Percentiles rank a stretch among this genome's conserved stretches.
phyloP scores from a whole-genome alignment of 1,284 basidiomycete genomes.

The Retiboletus flavoniger region DNA sequence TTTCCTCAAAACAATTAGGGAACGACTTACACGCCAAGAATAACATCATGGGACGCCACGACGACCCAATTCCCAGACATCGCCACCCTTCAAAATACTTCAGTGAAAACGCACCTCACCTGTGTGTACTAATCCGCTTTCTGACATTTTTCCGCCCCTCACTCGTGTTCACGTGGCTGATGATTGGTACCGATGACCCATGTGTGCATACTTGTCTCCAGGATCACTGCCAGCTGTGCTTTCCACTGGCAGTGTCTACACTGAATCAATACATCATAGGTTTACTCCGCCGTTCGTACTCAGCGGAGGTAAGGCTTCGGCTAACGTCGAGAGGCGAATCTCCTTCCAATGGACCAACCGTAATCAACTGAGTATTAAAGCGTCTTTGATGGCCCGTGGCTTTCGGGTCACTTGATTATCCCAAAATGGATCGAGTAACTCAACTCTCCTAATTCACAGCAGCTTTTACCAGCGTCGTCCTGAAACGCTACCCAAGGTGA shows the following conservation, averaged over 20 bases:
- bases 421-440: not conserved
- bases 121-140: not conserved
- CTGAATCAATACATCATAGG: not conserved
- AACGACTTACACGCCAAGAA: conserved; percentile 3
- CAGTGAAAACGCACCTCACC: not conserved
- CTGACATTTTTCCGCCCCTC: not conserved
- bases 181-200: not conserved
- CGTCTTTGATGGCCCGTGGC: not conserved
- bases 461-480: not conserved
- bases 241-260: conserved; percentile 2
- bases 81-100: not conserved
- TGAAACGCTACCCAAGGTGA: conserved; percentile 1
- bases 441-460: not conserved
- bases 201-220: conserved; percentile 7
- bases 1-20: not conserved
- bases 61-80: conserved; percentile 3
- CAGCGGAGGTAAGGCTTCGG: conserved; percentile 1
- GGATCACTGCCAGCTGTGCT: conserved; percentile 2
- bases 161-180: not conserved
- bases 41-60: not conserved
- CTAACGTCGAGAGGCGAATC: not conserved
- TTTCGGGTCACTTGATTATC: not conserved
- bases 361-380: not conserved
- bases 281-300: not conserved
- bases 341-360: not conserved